Base-by-base conservation (phyloP, 23 red algal genomes). In the Gracilaria gracilis region DNA sequence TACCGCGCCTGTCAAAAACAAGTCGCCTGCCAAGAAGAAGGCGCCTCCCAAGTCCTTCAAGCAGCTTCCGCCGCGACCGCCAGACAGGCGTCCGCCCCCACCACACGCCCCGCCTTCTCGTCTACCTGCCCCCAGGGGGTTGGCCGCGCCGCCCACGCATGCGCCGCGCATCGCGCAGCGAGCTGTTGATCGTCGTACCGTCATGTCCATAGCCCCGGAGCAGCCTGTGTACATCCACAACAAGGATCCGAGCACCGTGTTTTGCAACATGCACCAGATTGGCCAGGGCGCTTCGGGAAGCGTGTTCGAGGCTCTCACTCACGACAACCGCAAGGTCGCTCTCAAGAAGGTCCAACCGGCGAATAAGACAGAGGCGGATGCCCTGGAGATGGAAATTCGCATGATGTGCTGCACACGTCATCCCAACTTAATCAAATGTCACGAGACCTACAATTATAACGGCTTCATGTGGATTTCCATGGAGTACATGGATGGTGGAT, bases 401-500 rank as follows among this genome's bases (percentile, higher is more conserved):
- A 95, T 96, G 94, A 99, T 99, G 97, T 82, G 80, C 31, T 89
- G 91, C 82, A 96, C 93, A 24, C 86, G 93, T 28, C 90, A 99
- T 82, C 66, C 89, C 17, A 99, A 99, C 74, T 34, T 99, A 5
- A 95, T 99, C 81, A 93, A 96, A 55, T 91, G 88, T 32, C 79
- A 96, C 42, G 97, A 99, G 86, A 89, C 94, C 20, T 99, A 92
- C 89, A 81, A 87, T 36, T 92, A 64, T 59, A 80, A 77, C 4
- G 89, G 88, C 5, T 53, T 71, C 66, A 62, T 94, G 82, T 99
- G 97, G 97, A 96, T 99, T 70, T 77, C 86, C 11, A 95, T 96
- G 93, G 97, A 99, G 83, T 99, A 91, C 67, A 95, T 99, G 94
- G 77, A 94, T 44, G 97, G 91, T 17, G 94, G 97, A 17, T 88